Evolutionary conservation across 441 rosid species (phyloP).

Genomic region (Raphanus hybrid): DNA sequence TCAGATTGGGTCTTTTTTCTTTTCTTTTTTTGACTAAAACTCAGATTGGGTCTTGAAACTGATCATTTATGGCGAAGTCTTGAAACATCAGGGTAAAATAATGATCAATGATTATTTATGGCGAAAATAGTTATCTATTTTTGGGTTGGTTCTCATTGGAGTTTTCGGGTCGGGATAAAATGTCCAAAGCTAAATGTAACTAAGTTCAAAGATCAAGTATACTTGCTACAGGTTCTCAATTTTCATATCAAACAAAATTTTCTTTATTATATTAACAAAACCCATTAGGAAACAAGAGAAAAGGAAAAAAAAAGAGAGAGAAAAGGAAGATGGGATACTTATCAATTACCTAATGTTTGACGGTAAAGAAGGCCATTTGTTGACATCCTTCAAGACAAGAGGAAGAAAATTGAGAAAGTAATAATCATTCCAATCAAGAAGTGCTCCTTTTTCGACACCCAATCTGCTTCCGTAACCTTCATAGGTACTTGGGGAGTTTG

Average conservation of each 20-base stretch:
- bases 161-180: not conserved
- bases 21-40: too few relatives aligned
- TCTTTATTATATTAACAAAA: not conserved
- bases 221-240: not conserved
- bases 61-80: not conserved
- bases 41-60: not conserved
- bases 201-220: not conserved
- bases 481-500: conserved; percentile 73
- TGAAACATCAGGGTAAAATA: not conserved
- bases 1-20: not conserved
- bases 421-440: conserved; percentile 91
- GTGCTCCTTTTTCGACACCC: conserved; percentile 79
- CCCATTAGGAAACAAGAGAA: not conserved
- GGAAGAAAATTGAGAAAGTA: conserved; percentile 79
- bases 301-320: not conserved
- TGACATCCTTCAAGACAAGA: conserved; percentile 51
- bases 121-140: not conserved
- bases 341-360: conserved; percentile 55
- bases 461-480: conserved; percentile 90
- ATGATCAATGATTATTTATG: not conserved
- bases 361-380: conserved; percentile 76
- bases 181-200: not conserved
- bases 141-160: not conserved
- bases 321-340: not conserved
- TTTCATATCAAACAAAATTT: not conserved